Evolutionary conservation across 306 rosid genomes (phyloP), one percentile per base, ranked within the genome.

Genomic region (Vicia faba): DNA sequence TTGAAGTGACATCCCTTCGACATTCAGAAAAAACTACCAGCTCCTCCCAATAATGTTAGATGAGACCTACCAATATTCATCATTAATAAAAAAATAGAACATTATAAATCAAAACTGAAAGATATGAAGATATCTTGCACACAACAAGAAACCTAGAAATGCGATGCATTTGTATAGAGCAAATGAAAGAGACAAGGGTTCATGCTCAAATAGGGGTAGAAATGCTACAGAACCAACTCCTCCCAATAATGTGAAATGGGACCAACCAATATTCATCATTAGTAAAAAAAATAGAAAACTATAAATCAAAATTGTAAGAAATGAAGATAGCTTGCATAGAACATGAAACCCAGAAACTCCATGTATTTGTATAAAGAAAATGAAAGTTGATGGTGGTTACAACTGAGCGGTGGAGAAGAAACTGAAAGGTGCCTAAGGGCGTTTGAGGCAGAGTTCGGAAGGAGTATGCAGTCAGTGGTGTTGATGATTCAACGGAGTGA

Each of bases 21-120:
- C 41, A 62, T 45, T 61, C 26, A n/a, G 39, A 74, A 61, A 73
- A 39, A 28, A 64, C 61, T 68, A 78, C 20, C 29, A 61, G 61
- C 71, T 70, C 18, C 40, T 38, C 66, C 25, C 64, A 48, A 11
- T 41, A 48, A 35, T 31, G 48, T 59, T 15, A 23, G 49, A 69
- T 40, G 40, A 19, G 57, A 62, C 65, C 51, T 33, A 64, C 70
- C 39, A 48, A 36, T 63, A 69, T 57, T 62, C 65, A 69, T 11
- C 77, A 39, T 4, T 5, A 59, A 33, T 65, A 20, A 43, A 41
- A 45, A 29, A 29, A 71, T 44, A 8, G 64, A 70, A 60, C 74
- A 48, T 13, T 39, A 69, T 59, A 65, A n/a, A 65, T 29, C 55
- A 64, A 60, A 65, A 20, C 55, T 12, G 33, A 75, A 57, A 48